Conservation (phyloP, 331 rosid genomes). For the Quercus tomentella region DNA sequence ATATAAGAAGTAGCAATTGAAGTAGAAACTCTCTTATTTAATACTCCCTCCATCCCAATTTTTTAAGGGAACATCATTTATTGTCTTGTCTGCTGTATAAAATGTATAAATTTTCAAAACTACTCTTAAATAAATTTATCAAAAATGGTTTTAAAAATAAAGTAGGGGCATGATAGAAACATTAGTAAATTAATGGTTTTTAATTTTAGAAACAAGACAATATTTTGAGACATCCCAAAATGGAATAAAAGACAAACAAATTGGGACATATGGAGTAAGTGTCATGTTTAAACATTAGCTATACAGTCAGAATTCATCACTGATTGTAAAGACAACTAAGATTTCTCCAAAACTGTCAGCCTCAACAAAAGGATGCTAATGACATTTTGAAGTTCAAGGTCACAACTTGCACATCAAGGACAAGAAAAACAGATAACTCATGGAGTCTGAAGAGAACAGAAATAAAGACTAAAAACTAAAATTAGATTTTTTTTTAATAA, state of each 20-base stretch:
- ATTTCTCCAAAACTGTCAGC: neutral
- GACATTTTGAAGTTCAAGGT: neutral
- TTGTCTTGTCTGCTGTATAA: no score
- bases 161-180: no score
- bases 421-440: neutral
- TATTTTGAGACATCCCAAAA: no score
- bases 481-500: neutral
- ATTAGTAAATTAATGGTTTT: no score
- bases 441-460: neutral
- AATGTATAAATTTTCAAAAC: no score
- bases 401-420: neutral
- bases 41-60: no score
- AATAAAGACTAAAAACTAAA: neutral
- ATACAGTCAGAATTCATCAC: neutral
- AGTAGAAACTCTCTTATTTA: neutral
- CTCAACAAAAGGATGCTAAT: neutral
- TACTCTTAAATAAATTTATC: no score
- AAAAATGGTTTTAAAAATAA: no score
- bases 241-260: no score
- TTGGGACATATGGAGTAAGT: no score
- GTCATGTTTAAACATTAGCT: neutral
- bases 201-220: no score
- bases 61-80: no score
- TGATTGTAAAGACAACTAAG: neutral
- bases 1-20: neutral